Evolutionary conservation across 495 filamentous ascomycete genomes (phyloP).

Genomic region (Aspergillus homomorphus): DNA sequence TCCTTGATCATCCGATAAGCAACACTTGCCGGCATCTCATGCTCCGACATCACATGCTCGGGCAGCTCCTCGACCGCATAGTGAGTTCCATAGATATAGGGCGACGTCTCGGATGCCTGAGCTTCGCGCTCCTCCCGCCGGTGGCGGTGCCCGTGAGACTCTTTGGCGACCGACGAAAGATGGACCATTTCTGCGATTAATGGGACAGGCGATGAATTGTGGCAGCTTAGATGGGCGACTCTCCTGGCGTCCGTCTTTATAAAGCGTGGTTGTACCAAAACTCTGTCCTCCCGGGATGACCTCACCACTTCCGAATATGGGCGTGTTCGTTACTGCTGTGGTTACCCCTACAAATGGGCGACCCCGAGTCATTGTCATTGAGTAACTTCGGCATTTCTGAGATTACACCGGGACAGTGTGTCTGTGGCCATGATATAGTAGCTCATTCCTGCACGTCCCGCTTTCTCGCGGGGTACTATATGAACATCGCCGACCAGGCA

Average conservation of each 20-base stretch:
- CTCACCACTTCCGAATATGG: constrained; percentile 8
- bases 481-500: neutral
- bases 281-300: constrained; percentile 2
- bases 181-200: constrained; percentile 15
- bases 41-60: constrained; percentile 71
- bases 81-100: constrained; percentile 70
- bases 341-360: neutral
- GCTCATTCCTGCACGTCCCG: neutral
- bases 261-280: neutral
- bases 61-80: constrained; percentile 74
- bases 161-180: constrained; percentile 15
- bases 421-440: no score
- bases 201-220: neutral
- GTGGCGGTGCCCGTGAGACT: constrained; percentile 6
- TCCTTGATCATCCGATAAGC: constrained; percentile 87
- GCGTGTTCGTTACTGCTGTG: neutral
- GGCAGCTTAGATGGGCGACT: neutral
- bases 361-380: neutral
- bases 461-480: no score
- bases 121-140: constrained; percentile 11
- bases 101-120: constrained; percentile 52
- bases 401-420: no score
- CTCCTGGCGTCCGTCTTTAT: neutral
- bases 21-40: constrained; percentile 74
- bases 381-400: neutral